These are phyloP conservation scores for Escovopsis weberi DNA, from an alignment of 2,329 filamentous ascomycete genomes.

Conservation along the genomic window DNA sequence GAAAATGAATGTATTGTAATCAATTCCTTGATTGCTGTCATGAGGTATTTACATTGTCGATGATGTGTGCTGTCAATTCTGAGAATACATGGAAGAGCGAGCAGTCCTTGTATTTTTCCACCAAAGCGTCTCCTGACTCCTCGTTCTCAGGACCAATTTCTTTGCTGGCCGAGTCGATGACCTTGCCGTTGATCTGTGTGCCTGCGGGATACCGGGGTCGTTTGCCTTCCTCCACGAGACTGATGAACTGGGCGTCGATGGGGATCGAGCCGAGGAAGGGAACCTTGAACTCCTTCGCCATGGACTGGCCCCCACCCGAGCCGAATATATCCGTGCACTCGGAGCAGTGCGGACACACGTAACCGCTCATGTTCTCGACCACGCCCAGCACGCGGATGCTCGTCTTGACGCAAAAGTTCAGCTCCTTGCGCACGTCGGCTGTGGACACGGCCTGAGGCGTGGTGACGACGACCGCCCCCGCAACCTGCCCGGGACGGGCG, in stretches of 20 bases:
- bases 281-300: conserved; percentile 77
- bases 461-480: conserved; percentile 86
- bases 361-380: conserved; percentile 93
- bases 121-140: conserved; percentile 28
- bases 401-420: conserved; percentile 86
- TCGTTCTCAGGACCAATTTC: conserved; percentile 8
- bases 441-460: conserved; percentile 91
- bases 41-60: neutral
- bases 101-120: conserved; percentile 59
- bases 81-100: conserved; percentile 56
- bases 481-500: conserved; percentile 51
- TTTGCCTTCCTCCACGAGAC: conserved; percentile 62
- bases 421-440: conserved; percentile 84
- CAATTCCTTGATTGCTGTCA: too few species aligned
- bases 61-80: conserved; percentile 36
- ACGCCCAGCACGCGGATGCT: conserved; percentile 70
- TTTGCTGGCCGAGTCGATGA: conserved; percentile 24
- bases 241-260: conserved; percentile 84
- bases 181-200: conserved; percentile 44
- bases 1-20: too few species aligned
- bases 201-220: conserved; percentile 55
- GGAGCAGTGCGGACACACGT: conserved; percentile 63
- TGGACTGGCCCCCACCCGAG: conserved; percentile 74
- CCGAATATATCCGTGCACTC: conserved; percentile 92
- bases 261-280: conserved; percentile 77